These are phyloP conservation scores for Encephalitozoon hellem DNA, from an alignment of 371 early-diverging fungal species.

Conservation along the genomic window DNA sequence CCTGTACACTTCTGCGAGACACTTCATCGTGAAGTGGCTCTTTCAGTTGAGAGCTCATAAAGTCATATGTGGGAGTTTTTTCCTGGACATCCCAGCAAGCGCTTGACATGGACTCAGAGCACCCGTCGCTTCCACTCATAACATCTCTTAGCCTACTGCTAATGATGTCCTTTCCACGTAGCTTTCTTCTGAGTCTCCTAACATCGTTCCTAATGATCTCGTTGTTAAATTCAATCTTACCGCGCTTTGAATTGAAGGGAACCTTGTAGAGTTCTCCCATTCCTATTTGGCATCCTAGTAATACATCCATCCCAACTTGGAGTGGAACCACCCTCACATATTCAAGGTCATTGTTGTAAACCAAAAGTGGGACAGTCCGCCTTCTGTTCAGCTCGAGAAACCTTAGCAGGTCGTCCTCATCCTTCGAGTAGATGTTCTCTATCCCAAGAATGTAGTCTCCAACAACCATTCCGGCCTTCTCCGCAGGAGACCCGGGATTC, in stretches of 20 bases:
- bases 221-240: conserved; percentile 1
- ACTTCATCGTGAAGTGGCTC: neutral
- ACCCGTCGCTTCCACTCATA: neutral
- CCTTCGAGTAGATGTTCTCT: conserved; percentile 19
- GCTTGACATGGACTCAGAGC: neutral
- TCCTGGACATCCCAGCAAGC: neutral
- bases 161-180: conserved; percentile 4
- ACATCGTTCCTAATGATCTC: neutral
- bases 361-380: conserved; percentile 13
- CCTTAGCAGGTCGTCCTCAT: conserved; percentile 26
- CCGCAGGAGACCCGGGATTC: conserved; percentile 34
- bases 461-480: conserved; percentile 36
- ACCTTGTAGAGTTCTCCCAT: conserved; percentile 42
- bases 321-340: conserved; percentile 42
- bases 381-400: conserved; percentile 32
- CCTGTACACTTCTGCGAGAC: neutral
- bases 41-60: neutral
- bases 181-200: neutral
- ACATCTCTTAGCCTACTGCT: neutral
- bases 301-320: conserved; percentile 16
- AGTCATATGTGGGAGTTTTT: neutral
- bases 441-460: conserved; percentile 54
- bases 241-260: conserved; percentile 5
- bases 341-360: conserved; percentile 41
- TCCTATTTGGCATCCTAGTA: conserved; percentile 50